Evolutionary conservation across 805 yeast genomes (phyloP).

Genomic region (Ogataea trehalophila): DNA sequence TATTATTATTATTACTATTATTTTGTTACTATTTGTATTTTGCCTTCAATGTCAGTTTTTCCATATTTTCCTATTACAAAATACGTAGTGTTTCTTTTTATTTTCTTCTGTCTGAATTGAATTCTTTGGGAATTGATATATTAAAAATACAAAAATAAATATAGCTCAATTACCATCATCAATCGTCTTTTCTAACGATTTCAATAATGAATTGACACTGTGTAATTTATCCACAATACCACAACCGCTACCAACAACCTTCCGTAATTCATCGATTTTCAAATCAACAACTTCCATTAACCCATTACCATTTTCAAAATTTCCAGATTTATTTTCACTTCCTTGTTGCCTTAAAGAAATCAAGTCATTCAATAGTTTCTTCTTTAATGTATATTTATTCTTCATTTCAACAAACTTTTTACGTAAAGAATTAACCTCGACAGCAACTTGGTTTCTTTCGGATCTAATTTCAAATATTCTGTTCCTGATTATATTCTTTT

Average conservation of each 20-base stretch:
- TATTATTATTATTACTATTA: no score
- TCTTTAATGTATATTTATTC: conserved; percentile 11
- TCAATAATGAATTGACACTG: conserved; percentile 23
- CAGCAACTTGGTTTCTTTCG: conserved; percentile 20
- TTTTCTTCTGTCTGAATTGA: no score
- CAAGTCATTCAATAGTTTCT: conserved; percentile 14
- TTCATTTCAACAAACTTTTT: conserved; percentile 7
- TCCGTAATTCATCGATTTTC: conserved; percentile 16
- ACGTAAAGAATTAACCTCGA: conserved; percentile 19
- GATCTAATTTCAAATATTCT: conserved; percentile 26
- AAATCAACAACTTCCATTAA: conserved; percentile 10
- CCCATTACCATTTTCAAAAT: conserved; percentile 1
- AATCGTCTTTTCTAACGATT: conserved; percentile 1
- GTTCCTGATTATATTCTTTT: conserved; percentile 27
- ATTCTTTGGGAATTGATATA: no score
- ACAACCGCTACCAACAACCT: conserved; percentile 18
- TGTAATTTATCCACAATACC: conserved; percentile 27
- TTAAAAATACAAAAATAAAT: background rate
- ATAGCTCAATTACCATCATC: background rate
- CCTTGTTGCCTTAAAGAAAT: conserved; percentile 4
- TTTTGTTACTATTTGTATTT: no score
- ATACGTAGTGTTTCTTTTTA: no score
- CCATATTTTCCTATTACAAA: no score
- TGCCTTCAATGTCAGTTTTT: no score
- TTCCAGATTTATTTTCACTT: background rate